Percentiles rank a stretch among this genome's conserved stretches.
Evolutionary conservation across 257 asterid genomes (phyloP).

Genomic region (Nicotiana otophora): DNA sequence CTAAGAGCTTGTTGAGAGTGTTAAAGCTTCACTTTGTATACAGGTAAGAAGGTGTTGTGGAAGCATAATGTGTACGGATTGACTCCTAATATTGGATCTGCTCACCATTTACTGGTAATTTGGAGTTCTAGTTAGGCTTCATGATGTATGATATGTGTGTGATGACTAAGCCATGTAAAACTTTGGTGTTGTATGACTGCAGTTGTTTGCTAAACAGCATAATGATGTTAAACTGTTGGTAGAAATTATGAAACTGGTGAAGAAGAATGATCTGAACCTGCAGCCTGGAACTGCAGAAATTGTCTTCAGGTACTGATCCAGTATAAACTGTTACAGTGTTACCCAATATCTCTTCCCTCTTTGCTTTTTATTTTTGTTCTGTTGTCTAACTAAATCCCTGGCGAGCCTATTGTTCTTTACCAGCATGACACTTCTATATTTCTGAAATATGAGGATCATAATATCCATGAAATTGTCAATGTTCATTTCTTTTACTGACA

Average conservation of each 20-base stretch:
- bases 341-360: background rate
- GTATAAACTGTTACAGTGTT: background rate
- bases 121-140: constrained; percentile 1
- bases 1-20: background rate
- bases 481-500: background rate
- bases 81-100: constrained; percentile 77
- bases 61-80: constrained; percentile 66
- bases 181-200: constrained; percentile 32
- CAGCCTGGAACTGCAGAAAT: constrained; percentile 89
- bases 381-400: background rate
- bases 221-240: constrained; percentile 66
- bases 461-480: background rate
- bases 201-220: constrained; percentile 76
- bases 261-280: constrained; percentile 58
- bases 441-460: background rate
- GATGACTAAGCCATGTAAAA: background rate
- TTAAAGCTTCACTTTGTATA: constrained; percentile 10
- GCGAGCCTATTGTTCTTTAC: background rate
- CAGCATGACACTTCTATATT: background rate
- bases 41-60: constrained; percentile 77
- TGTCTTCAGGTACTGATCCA: constrained; percentile 50
- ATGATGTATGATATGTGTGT: background rate
- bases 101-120: constrained; percentile 71
- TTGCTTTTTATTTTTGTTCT: background rate
- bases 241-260: constrained; percentile 59